A percentile compares a stretch with the other conserved stretches of the same genome.
These are phyloP conservation scores for Scutellaria barbata DNA, from an alignment of 257 asterid genomes.

Conservation along the genomic window DNA sequence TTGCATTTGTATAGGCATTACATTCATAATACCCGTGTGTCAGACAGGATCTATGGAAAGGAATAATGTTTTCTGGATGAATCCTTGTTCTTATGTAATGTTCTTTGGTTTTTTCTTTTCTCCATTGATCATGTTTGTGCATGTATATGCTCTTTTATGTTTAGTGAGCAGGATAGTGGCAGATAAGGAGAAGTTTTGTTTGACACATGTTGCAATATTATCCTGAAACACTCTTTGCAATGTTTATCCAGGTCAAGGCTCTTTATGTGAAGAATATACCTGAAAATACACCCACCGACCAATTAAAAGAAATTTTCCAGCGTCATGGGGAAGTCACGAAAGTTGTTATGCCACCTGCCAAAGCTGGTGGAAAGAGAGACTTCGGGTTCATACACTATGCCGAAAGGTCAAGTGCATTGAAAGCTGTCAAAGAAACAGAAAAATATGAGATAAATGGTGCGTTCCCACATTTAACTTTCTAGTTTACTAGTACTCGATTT, in stretches of 20 bases:
- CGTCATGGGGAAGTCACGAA: slow-evolving; percentile 90
- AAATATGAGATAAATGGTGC: slow-evolving; percentile 85
- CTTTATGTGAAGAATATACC: slow-evolving; percentile 93
- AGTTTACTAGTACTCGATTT: background rate
- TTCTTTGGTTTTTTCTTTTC: background rate
- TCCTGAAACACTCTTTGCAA: background rate
- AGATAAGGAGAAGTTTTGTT: slow-evolving; percentile 26
- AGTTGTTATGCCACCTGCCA: slow-evolving; percentile 97
- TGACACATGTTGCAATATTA: slow-evolving; percentile 21
- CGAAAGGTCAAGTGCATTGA: slow-evolving; percentile 89
- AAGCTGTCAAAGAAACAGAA: slow-evolving; percentile 83
- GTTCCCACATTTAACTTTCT: slow-evolving; percentile 29
- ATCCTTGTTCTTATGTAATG: slow-evolving; percentile 20
- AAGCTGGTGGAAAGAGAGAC: slow-evolving; percentile 90
- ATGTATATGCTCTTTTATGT: background rate
- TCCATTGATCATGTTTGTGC: background rate
- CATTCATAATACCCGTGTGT: background rate
- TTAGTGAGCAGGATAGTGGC: slow-evolving; percentile 18
- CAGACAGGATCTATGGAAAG: too few relatives aligned
- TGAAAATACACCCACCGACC: slow-evolving; percentile 77
- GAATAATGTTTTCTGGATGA: too few relatives aligned
- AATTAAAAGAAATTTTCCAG: slow-evolving; percentile 80
- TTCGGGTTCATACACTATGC: slow-evolving; percentile 92
- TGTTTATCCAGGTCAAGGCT: slow-evolving; percentile 82
- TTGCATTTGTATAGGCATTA: background rate